Percentiles rank a stretch among this genome's conserved stretches.
phyloP scores from a whole-genome alignment of 352 stramenopile species.

The Phytopythium ostracodes region DNA sequence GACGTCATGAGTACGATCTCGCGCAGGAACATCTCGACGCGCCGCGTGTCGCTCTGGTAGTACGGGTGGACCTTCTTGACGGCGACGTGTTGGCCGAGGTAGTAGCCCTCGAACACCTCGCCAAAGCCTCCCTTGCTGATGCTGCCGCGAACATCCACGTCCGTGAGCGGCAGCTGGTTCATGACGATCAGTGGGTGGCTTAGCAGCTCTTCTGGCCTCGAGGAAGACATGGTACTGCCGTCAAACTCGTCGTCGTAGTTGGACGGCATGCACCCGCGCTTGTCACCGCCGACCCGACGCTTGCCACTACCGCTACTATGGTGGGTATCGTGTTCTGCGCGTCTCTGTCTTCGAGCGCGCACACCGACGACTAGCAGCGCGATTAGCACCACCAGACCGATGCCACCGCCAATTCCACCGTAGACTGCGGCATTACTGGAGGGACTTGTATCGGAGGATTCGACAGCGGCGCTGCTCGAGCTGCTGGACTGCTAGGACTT shows the following conservation, averaged over 20 bases:
- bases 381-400: background rate
- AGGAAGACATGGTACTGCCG: background rate
- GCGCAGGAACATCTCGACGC: slow-evolving; percentile 48
- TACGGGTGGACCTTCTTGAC: slow-evolving; percentile 43
- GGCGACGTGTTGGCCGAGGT: slow-evolving; percentile 31
- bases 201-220: slow-evolving; percentile 9
- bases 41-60: slow-evolving; percentile 20
- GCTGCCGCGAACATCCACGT: slow-evolving; percentile 14
- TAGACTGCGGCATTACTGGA: background rate
- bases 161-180: slow-evolving; percentile 18
- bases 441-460: background rate
- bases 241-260: slow-evolving; percentile 4
- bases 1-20: slow-evolving; percentile 57
- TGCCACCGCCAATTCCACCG: slow-evolving; percentile 1
- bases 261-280: background rate
- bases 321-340: background rate
- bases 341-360: background rate
- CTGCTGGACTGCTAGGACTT: no score
- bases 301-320: background rate
- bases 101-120: slow-evolving; percentile 35
- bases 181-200: slow-evolving; percentile 28
- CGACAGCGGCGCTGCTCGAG: background rate
- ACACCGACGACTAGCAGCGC: background rate
- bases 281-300: background rate
- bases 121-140: slow-evolving; percentile 40